Evolutionary conservation across 345 rosid species (phyloP).

Genomic region (Citrus cavaleriei): DNA sequence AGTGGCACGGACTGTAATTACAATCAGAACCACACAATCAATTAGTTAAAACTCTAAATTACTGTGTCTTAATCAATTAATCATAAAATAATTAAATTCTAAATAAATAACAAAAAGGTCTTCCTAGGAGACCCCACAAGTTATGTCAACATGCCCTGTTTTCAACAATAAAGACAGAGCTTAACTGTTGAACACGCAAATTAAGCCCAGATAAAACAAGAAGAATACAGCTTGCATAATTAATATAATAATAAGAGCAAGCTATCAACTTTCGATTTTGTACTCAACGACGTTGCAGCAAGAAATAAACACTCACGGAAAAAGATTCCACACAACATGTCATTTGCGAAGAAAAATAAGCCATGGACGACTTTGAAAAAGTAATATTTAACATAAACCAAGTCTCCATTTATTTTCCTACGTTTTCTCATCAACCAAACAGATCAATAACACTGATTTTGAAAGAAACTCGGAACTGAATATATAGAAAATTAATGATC

Average conservation of each 20-base stretch:
- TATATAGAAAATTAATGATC: not conserved
- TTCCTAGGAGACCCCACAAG: constrained; percentile 17
- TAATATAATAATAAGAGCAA: not conserved
- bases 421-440: constrained; percentile 19
- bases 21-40: not conserved
- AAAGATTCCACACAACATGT: not conserved
- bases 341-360: constrained; percentile 11
- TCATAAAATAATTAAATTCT: not conserved
- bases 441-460: not conserved
- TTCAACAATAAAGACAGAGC: not conserved
- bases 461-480: not conserved
- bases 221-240: constrained; percentile 3
- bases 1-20: constrained; percentile 85
- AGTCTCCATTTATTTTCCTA: not conserved
- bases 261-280: constrained; percentile 8
- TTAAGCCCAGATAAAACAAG: not conserved
- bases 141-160: constrained; percentile 18
- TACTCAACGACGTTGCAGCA: constrained; percentile 26
- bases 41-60: not conserved
- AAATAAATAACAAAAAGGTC: not conserved
- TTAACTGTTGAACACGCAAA: not conserved
- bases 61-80: not conserved
- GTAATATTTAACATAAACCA: not conserved
- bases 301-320: not conserved
- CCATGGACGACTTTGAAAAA: not conserved